A percentile compares a stretch with the other conserved stretches of the same genome.
phyloP scores from a whole-genome alignment of 208 protist species.

The Porcisia deanei region DNA sequence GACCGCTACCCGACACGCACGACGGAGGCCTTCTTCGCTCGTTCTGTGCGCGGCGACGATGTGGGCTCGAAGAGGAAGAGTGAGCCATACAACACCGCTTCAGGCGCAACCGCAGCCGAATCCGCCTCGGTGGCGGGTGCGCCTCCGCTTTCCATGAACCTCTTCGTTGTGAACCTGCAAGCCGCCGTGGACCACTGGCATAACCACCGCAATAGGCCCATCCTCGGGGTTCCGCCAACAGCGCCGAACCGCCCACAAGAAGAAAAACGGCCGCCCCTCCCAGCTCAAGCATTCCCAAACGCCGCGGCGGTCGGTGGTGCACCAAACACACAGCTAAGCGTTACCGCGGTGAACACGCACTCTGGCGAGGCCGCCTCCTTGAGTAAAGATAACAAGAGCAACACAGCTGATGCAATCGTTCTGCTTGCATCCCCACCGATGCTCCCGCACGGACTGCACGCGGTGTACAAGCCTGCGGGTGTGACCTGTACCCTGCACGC shows the following conservation, averaged over 20 bases:
- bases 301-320: neutral
- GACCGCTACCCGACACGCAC: conserved; percentile 62
- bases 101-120: neutral
- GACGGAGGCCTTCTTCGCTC: conserved; percentile 55
- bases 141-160: conserved; percentile 37
- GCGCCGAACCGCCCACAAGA: neutral
- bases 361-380: neutral
- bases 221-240: neutral
- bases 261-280: neutral
- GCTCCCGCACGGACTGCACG: conserved; percentile 60
- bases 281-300: neutral
- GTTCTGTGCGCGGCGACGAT: conserved; percentile 21
- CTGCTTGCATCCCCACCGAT: conserved; percentile 13
- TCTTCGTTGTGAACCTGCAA: conserved; percentile 42
- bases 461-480: conserved; percentile 66
- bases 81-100: neutral
- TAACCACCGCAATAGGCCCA: neutral
- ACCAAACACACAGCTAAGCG: neutral
- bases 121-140: conserved; percentile 6
- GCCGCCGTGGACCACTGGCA: conserved; percentile 18
- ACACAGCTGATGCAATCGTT: neutral
- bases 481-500: conserved; percentile 69
- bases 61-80: neutral
- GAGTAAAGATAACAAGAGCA: neutral
- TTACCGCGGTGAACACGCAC: neutral